Percentiles rank a stretch among this genome's conserved stretches.
These are phyloP conservation scores for Tricharina praecox DNA, from an alignment of 495 filamentous ascomycete genomes.

Conservation along the genomic window DNA sequence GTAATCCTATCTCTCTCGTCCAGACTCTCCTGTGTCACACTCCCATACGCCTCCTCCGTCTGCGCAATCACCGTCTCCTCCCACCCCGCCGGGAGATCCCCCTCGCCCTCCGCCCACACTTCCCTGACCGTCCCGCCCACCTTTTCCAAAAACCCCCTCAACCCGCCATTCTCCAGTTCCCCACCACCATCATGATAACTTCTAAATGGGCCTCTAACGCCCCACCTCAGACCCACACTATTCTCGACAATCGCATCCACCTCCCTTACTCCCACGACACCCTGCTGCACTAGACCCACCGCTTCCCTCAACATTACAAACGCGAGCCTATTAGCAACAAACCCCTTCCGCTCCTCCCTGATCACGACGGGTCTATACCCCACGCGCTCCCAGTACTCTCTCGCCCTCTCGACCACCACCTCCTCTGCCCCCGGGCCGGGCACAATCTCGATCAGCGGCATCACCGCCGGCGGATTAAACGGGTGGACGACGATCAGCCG, in stretches of 20 bases:
- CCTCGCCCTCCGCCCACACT: conserved; percentile 34
- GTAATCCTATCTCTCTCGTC: conserved; percentile 10
- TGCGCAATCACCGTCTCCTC: conserved; percentile 21
- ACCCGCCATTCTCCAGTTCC: conserved; percentile 32
- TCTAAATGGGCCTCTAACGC: conserved; percentile 41
- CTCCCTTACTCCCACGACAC: conserved; percentile 32
- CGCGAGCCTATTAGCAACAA: conserved; percentile 36
- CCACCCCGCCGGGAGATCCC: conserved; percentile 26
- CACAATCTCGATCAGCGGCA: conserved; percentile 46
- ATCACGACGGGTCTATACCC: conserved; percentile 37
- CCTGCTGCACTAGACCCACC: conserved; percentile 34
- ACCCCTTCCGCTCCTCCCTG: conserved; percentile 36
- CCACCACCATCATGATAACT: conserved; percentile 46
- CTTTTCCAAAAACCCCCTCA: conserved; percentile 40
- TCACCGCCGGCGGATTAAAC: conserved; percentile 47
- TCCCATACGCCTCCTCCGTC: conserved; percentile 15
- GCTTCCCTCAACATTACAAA: conserved; percentile 35
- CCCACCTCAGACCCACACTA: conserved; percentile 37
- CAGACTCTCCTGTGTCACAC: conserved; percentile 7
- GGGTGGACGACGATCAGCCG: conserved; percentile 42
- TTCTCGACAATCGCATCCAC: conserved; percentile 31
- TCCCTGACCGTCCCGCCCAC: conserved; percentile 39
- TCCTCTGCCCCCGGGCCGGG: conserved; percentile 31
- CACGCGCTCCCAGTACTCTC: conserved; percentile 33
- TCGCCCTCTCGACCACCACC: conserved; percentile 31